Conservation (phyloP, 2,329 filamentous ascomycete genomes). For the Verticillium longisporum region DNA sequence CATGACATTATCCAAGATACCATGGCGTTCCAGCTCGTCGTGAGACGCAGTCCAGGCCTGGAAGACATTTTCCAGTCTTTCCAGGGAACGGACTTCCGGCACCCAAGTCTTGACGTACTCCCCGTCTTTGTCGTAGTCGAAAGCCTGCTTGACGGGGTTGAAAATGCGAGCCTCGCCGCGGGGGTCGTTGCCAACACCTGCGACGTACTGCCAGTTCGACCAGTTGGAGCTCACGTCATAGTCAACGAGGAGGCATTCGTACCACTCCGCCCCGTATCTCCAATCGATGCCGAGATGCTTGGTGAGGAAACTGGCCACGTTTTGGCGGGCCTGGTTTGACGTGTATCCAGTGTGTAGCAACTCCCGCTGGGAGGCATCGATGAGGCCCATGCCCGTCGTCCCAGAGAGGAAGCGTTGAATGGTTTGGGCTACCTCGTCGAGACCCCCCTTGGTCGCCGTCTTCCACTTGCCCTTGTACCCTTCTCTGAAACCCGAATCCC, state of each 20-base stretch:
- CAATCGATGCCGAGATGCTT: constrained; percentile 73
- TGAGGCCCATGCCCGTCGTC: constrained; percentile 67
- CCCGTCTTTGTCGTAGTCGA: constrained; percentile 67
- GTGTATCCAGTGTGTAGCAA: constrained; percentile 71
- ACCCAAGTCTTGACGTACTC: constrained; percentile 69
- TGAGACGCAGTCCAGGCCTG: constrained; percentile 61
- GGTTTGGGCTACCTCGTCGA: constrained; percentile 36
- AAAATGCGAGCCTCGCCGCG: constrained; percentile 66
- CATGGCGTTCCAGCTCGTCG: constrained; percentile 49
- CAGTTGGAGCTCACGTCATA: constrained; percentile 73
- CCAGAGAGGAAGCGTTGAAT: constrained; percentile 58
- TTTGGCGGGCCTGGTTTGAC: constrained; percentile 68
- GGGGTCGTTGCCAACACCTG: constrained; percentile 75
- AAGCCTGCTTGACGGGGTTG: constrained; percentile 74
- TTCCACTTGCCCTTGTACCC: constrained; percentile 43
- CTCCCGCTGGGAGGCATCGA: constrained; percentile 72
- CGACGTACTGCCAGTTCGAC: constrained; percentile 78
- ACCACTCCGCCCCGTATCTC: constrained; percentile 77
- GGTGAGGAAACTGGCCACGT: constrained; percentile 66
- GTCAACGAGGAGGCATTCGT: constrained; percentile 67
- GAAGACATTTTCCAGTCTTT: constrained; percentile 53
- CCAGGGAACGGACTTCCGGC: constrained; percentile 53
- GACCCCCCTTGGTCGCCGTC: constrained; percentile 29
- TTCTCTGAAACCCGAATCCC: constrained; percentile 54
- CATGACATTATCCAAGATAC: constrained; percentile 53